Evolutionary conservation across 2,329 filamentous ascomycete species (phyloP), one percentile per base, ranked within the genome.

Genomic region (Penicillium concentricum): DNA sequence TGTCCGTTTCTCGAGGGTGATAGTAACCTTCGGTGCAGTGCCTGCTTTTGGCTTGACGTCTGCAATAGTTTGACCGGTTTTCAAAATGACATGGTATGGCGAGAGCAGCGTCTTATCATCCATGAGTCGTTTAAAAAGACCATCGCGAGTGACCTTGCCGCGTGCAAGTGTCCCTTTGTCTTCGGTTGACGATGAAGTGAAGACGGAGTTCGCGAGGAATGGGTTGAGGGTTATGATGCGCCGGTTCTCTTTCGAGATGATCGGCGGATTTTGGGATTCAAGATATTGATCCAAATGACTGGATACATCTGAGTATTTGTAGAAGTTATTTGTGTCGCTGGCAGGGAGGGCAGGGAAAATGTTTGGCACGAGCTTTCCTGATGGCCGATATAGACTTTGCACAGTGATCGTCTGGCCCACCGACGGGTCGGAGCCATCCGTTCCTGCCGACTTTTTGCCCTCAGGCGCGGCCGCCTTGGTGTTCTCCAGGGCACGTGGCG

Each of bases 181-280:
- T 22, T 82, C 76, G 2, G 76, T 68, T 8, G 81, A 81, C 7
- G 72, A 72, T 35, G 82, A 81, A 54, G 81, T 76, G 56, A 88
- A 84, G 37, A 89, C 76, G 10, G 81, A 81, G 66, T 87, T 86
- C 45, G 84, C 83, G 38, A 89, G 80, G 58, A 83, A 82, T 0
- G 86, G 84, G 62, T 87, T 81, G 54, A 89, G 78, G 22, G 77
- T 83, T 51, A 88, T 78, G 43, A 88, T 78, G 16, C 86, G 83
- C 60, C 83, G 83, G 69, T 87, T 87, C 51, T 81, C 82, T 10
- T 74, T 67, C 1, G 81, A 81, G 26, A 87, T 70, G 9, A 87
- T 76, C 8, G 81, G 72, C 3, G 75, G 73, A 22, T 70, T 74
- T 62, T 87, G 83, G 3, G 78, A 75, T 50, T 85, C 81, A 35